Conservation (phyloP, 768 basidiomycete genomes). For the Gloeostereum incarnatum region DNA sequence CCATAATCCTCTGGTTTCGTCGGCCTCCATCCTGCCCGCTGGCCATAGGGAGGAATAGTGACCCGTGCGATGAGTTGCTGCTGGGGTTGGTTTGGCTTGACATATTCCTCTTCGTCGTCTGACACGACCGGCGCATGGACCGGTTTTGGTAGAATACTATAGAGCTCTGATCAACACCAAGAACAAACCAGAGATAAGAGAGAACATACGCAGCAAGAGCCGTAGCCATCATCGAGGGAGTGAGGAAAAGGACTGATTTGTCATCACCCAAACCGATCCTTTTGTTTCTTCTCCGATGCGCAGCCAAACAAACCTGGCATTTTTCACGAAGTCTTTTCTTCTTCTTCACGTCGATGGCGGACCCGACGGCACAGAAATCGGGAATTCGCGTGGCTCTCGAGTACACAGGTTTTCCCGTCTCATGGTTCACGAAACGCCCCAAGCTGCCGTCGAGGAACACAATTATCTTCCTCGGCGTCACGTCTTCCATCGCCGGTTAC, state of each 20-base stretch:
- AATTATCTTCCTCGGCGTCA: slow-evolving; percentile 83
- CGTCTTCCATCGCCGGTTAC: slow-evolving; percentile 57
- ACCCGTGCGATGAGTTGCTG: slow-evolving; percentile 39
- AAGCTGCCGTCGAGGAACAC: slow-evolving; percentile 87
- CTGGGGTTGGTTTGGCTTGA: slow-evolving; percentile 18
- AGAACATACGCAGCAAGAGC: too few relatives aligned
- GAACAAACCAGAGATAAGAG: too few relatives aligned
- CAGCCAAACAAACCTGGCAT: too few relatives aligned
- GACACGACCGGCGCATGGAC: slow-evolving; percentile 37
- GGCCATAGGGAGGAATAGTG: slow-evolving; percentile 76
- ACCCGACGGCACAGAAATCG: slow-evolving; percentile 18
- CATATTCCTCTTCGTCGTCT: slow-evolving; percentile 55
- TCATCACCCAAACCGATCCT: too few relatives aligned
- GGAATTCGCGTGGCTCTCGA: slow-evolving; percentile 54
- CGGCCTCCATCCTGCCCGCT: slow-evolving; percentile 82
- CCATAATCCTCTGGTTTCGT: slow-evolving; percentile 77
- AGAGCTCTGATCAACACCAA: too few relatives aligned
- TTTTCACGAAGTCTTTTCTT: too few relatives aligned
- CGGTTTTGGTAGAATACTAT: slow-evolving; percentile 65
- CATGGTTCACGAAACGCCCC: slow-evolving; percentile 80
- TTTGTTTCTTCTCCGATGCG: too few relatives aligned
- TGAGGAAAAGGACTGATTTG: too few relatives aligned
- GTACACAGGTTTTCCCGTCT: slow-evolving; percentile 61
- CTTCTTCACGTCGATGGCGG: neutral
- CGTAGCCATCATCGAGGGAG: too few relatives aligned